Conservation (phyloP, 2,329 filamentous ascomycete genomes). For the Coccinonectria pachysandricola region DNA sequence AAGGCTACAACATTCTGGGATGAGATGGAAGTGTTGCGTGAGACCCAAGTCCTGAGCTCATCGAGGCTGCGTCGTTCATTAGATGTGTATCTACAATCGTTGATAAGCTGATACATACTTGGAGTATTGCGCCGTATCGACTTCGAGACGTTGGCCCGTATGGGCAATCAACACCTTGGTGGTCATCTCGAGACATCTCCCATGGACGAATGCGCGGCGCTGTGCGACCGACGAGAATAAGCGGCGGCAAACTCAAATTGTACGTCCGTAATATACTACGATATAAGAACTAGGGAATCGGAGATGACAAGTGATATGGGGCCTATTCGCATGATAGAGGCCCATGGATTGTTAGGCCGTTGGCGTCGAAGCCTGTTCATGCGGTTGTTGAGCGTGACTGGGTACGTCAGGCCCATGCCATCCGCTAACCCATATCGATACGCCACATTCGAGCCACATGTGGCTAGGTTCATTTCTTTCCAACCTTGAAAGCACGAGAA, state of each 20-base stretch:
- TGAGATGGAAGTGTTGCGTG: constrained; percentile 62
- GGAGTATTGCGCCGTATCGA: constrained; percentile 65
- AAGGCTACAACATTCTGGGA: constrained; percentile 75
- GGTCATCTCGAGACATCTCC: constrained; percentile 63
- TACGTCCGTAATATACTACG: no score
- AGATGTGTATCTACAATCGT: constrained; percentile 3
- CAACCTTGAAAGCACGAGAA: no score
- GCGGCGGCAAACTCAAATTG: no score
- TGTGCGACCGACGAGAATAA: constrained; percentile 15
- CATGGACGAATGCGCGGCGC: constrained; percentile 20
- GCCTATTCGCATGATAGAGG: constrained; percentile 19
- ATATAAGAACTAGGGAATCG: no score
- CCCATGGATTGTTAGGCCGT: neutral
- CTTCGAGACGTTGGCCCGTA: constrained; percentile 74
- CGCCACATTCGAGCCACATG: no score
- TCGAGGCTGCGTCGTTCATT: constrained; percentile 53
- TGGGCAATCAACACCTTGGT: constrained; percentile 87
- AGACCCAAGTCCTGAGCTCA: constrained; percentile 73
- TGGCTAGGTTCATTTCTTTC: no score
- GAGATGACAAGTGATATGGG: no score
- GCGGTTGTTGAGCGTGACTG: neutral
- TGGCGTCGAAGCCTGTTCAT: neutral
- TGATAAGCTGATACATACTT: constrained; percentile 39
- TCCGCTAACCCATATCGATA: no score
- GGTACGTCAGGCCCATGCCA: neutral